phyloP scores from a whole-genome alignment of 495 filamentous ascomycete genomes.

The Immersiella caudata region DNA sequence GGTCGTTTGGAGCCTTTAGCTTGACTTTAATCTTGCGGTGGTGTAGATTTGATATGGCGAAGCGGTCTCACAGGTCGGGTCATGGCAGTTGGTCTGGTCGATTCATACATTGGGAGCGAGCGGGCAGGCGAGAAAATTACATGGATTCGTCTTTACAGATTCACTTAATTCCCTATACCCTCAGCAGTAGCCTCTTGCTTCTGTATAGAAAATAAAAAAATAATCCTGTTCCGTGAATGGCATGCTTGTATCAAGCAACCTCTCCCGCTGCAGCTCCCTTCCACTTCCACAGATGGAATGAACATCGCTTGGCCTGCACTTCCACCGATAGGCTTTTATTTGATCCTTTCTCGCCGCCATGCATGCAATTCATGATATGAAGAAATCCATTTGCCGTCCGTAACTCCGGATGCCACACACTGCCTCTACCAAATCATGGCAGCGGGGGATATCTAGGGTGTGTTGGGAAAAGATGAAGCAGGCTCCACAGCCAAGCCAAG shows the following conservation, averaged over 20 bases:
- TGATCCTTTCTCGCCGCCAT: not conserved
- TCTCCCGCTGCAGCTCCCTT: not conserved
- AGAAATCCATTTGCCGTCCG: not conserved
- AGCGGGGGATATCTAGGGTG: not conserved
- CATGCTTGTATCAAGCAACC: not conserved
- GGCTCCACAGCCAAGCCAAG: not conserved
- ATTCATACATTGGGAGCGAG: not conserved
- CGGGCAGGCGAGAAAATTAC: not conserved
- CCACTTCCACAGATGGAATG: not conserved
- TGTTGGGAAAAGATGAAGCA: not conserved
- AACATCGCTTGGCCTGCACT: not conserved
- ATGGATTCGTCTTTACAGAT: not conserved
- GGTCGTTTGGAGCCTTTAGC: not conserved
- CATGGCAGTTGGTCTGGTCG: not conserved
- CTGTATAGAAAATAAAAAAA: not conserved
- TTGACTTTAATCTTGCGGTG: not conserved
- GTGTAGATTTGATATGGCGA: not conserved
- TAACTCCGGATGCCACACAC: not conserved
- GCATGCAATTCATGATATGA: conserved; percentile 11
- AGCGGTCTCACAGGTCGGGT: not conserved
- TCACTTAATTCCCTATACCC: not conserved
- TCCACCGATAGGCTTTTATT: not conserved
- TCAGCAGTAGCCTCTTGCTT: not conserved
- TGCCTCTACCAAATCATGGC: not conserved
- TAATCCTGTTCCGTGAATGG: not conserved